Percentiles rank a stretch among this genome's conserved stretches.
Evolutionary conservation across 2,329 filamentous ascomycete species (phyloP).

Genomic region (Dothistroma septosporum): DNA sequence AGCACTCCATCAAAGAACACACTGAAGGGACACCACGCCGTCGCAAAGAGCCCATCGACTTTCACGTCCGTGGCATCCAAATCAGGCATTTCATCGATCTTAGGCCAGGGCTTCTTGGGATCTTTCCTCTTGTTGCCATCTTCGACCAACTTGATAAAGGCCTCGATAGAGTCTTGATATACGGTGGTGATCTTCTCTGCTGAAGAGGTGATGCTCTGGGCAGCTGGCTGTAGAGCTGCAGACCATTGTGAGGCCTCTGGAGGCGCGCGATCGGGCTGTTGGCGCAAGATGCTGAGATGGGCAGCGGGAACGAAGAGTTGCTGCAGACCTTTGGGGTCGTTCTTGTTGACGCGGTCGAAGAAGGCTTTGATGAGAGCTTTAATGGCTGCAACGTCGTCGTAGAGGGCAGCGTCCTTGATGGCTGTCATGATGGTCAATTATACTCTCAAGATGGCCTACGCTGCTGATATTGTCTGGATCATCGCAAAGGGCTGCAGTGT

Average conservation of each 20-base stretch:
- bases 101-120: conserved; percentile 12
- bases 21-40: conserved; percentile 19
- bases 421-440: not conserved
- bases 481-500: not conserved
- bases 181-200: conserved; percentile 8
- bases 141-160: conserved; percentile 18
- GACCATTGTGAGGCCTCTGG: conserved; percentile 2
- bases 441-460: not conserved
- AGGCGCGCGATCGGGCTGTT: conserved; percentile 16
- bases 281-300: conserved; percentile 45
- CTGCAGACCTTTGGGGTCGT: conserved; percentile 54
- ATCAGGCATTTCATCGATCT: conserved; percentile 16
- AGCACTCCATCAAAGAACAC: conserved; percentile 23
- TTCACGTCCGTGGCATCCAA: conserved; percentile 16
- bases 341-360: conserved; percentile 23
- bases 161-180: conserved; percentile 14
- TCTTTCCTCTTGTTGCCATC: conserved; percentile 15
- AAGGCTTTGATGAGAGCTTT: conserved; percentile 21
- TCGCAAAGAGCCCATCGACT: conserved; percentile 17
- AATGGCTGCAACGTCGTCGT: conserved; percentile 12
- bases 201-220: not conserved
- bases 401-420: conserved; percentile 16
- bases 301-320: conserved; percentile 73
- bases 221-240: not conserved
- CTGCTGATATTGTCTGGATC: not conserved